These are phyloP conservation scores for Podospora sp. DNA, from an alignment of 495 filamentous ascomycete genomes.

Conservation along the genomic window DNA sequence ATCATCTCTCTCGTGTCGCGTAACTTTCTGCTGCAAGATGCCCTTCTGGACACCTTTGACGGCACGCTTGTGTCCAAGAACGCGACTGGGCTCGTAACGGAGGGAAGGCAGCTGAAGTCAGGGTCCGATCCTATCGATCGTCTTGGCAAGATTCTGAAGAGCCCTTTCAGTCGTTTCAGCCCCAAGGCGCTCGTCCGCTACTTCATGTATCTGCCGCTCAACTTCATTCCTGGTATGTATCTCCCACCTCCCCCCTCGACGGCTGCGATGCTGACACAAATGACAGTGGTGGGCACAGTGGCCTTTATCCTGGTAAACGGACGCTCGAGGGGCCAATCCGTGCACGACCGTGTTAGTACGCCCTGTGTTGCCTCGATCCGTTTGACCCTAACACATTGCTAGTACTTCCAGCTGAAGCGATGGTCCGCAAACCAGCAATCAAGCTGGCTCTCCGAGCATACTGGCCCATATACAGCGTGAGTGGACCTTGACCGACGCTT, in stretches of 20 bases:
- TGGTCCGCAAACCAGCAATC: conserved; percentile 65
- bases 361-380: neutral
- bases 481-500: conserved; percentile 32
- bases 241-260: neutral
- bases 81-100: conserved; percentile 61
- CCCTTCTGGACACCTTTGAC: conserved; percentile 89
- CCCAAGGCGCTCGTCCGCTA: conserved; percentile 69
- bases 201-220: conserved; percentile 82
- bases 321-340: conserved; percentile 39
- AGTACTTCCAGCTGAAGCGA: conserved; percentile 89
- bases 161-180: conserved; percentile 67
- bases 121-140: conserved; percentile 64
- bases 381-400: conserved; percentile 18
- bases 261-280: neutral
- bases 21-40: conserved; percentile 75
- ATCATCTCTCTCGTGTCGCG: conserved; percentile 74
- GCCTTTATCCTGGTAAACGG: conserved; percentile 75
- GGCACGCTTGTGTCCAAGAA: conserved; percentile 66
- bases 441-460: conserved; percentile 65
- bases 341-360: conserved; percentile 36
- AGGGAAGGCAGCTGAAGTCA: conserved; percentile 70
- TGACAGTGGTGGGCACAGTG: conserved; percentile 72
- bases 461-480: conserved; percentile 75
- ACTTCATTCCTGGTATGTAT: conserved; percentile 73
- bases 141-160: conserved; percentile 72